Evolutionary conservation across 176 grass and related monocot genomes (phyloP).

Genomic region (Dactylis glomerata): DNA sequence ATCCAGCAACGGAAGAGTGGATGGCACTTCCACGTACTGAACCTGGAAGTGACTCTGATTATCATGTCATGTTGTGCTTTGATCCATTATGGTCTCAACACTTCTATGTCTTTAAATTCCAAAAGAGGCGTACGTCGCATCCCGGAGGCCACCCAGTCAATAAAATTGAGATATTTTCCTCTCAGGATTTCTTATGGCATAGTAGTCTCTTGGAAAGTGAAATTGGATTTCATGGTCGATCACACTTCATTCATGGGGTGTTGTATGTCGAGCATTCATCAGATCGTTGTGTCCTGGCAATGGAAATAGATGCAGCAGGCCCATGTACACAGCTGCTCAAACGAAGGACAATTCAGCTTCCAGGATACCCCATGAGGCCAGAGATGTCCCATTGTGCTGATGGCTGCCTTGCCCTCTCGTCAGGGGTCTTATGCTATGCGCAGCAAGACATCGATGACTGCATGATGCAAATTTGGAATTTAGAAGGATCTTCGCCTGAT

Average conservation of each 20-base stretch:
- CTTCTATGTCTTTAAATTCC: conserved; percentile 31
- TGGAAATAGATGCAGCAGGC: neutral
- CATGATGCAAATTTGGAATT: conserved; percentile 18
- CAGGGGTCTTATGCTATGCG: conserved; percentile 21
- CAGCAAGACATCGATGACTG: neutral
- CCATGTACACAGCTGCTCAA: neutral
- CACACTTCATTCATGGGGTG: neutral
- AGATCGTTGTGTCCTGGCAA: neutral
- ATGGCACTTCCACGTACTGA: neutral
- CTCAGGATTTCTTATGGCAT: neutral
- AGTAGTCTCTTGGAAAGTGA: neutral
- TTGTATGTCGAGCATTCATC: neutral
- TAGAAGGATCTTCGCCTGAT: neutral
- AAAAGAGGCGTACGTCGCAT: neutral
- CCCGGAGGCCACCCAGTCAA: neutral
- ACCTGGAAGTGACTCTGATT: neutral
- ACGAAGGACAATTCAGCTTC: neutral
- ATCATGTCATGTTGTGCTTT: neutral
- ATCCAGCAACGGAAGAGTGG: conserved; percentile 23
- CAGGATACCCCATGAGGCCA: neutral
- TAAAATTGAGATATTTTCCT: neutral
- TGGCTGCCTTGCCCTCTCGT: neutral
- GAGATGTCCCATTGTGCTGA: neutral
- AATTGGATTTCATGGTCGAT: neutral
- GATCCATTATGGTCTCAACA: conserved; percentile 18